Evolutionary conservation across 441 rosid genomes (phyloP).

Genomic region (Aquilaria agallochum): DNA sequence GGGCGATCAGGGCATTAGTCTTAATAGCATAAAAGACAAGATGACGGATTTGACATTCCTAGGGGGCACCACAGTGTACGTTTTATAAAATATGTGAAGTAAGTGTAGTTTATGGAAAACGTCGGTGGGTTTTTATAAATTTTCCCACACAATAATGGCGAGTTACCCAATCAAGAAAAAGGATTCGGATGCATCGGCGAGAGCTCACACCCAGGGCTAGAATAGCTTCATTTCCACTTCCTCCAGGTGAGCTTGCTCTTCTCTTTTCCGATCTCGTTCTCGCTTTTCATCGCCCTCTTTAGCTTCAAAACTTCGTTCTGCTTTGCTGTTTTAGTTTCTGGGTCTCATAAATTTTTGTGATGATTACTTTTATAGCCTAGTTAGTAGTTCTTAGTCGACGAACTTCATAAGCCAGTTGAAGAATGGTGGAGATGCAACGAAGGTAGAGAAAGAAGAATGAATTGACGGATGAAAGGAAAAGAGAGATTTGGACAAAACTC

Average conservation of each 20-base stretch:
- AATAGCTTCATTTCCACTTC: constrained; percentile 12
- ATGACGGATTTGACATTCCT: too few species aligned
- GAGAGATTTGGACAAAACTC: too few species aligned
- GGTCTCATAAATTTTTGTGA: neutral
- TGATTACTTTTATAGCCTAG: neutral
- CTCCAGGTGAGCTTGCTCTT: constrained; percentile 20
- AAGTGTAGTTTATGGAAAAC: too few species aligned
- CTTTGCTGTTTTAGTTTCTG: constrained; percentile 8
- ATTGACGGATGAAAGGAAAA: neutral
- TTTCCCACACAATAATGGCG: neutral
- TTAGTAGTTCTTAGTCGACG: neutral
- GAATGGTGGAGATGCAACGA: neutral
- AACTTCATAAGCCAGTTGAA: neutral
- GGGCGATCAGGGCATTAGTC: too few species aligned
- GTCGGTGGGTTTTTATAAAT: too few species aligned
- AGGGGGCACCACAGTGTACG: too few species aligned
- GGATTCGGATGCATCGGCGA: constrained; percentile 24
- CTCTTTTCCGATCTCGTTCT: neutral
- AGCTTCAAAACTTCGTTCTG: neutral
- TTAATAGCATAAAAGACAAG: too few species aligned
- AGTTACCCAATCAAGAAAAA: constrained; percentile 9
- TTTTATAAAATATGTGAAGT: too few species aligned
- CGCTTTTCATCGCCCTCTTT: neutral
- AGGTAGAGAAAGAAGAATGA: neutral
- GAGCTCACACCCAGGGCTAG: constrained; percentile 19